A percentile compares a stretch with the other conserved stretches of the same genome.
Evolutionary conservation across 2,329 filamentous ascomycete species (phyloP).

Genomic region (Stagonosporopsis cucurbitacearum): DNA sequence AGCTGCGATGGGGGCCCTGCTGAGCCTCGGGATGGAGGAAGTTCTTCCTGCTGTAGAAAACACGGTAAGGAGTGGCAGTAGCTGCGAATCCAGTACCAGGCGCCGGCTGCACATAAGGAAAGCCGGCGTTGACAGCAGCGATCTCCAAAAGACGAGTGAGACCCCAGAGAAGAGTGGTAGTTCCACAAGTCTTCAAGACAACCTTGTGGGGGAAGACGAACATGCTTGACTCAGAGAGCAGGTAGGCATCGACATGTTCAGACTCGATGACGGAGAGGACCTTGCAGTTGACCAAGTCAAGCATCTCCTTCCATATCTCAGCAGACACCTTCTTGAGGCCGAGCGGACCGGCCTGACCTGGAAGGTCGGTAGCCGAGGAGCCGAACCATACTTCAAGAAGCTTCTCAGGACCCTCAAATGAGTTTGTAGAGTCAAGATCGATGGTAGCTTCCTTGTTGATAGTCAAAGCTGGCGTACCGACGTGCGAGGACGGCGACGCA

Average conservation of each 20-base stretch:
- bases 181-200: slow-evolving; percentile 97
- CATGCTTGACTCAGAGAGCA: slow-evolving; percentile 99
- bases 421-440: slow-evolving; percentile 92
- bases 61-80: slow-evolving; percentile 87
- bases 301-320: slow-evolving; percentile 93
- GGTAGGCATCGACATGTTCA: slow-evolving; percentile 92
- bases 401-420: slow-evolving; percentile 98
- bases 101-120: slow-evolving; percentile 76
- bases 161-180: slow-evolving; percentile 89
- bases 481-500: slow-evolving; percentile 76
- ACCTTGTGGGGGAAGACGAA: slow-evolving; percentile 99
- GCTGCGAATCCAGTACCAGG: slow-evolving; percentile 71
- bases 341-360: slow-evolving; percentile 70
- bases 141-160: slow-evolving; percentile 92
- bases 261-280: slow-evolving; percentile 93
- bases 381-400: slow-evolving; percentile 98
- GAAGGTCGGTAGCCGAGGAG: slow-evolving; percentile 75
- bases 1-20: slow-evolving; percentile 92
- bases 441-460: slow-evolving; percentile 96
- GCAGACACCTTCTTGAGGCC: slow-evolving; percentile 86
- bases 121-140: slow-evolving; percentile 85
- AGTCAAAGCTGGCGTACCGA: slow-evolving; percentile 85
- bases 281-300: slow-evolving; percentile 98
- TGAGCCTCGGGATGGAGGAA: slow-evolving; percentile 96
- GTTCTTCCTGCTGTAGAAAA: slow-evolving; percentile 99